phyloP scores from a whole-genome alignment of 495 filamentous ascomycete genomes.

The Daldinia caldariorum region DNA sequence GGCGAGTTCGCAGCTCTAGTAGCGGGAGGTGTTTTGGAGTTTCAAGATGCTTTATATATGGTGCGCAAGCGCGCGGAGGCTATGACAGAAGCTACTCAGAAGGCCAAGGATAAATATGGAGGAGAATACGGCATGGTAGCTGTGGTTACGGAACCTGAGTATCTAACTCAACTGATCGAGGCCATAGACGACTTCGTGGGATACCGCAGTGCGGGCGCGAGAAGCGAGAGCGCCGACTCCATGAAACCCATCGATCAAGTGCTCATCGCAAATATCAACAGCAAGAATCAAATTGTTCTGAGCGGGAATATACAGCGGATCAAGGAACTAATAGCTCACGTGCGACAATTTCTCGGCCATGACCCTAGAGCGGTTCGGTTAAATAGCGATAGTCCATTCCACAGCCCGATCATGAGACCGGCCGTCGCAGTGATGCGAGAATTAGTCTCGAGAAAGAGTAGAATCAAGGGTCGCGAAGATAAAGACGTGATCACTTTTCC shows the following conservation, averaged over 20 bases:
- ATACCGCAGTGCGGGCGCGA: slow-evolving; percentile 68
- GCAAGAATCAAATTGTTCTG: slow-evolving; percentile 94
- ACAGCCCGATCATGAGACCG: slow-evolving; percentile 91
- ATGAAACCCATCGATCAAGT: slow-evolving; percentile 84
- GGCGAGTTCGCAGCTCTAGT: slow-evolving; percentile 95
- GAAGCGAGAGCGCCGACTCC: slow-evolving; percentile 71
- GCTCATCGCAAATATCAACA: slow-evolving; percentile 92
- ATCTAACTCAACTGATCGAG: slow-evolving; percentile 71
- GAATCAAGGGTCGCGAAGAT: slow-evolving; percentile 55
- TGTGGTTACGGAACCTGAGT: slow-evolving; percentile 82
- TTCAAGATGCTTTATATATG: slow-evolving; percentile 79
- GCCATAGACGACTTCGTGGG: slow-evolving; percentile 85
- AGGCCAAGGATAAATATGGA: slow-evolving; percentile 68
- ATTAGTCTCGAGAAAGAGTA: slow-evolving; percentile 65
- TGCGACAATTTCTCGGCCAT: slow-evolving; percentile 91
- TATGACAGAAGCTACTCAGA: slow-evolving; percentile 79
- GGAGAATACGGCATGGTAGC: slow-evolving; percentile 95
- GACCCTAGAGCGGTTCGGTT: slow-evolving; percentile 89
- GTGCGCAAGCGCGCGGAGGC: slow-evolving; percentile 82
- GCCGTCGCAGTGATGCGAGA: slow-evolving; percentile 76
- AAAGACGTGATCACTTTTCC: slow-evolving; percentile 74
- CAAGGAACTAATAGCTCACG: slow-evolving; percentile 83
- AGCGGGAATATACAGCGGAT: slow-evolving; percentile 88
- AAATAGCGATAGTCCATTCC: slow-evolving; percentile 91
- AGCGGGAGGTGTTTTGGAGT: slow-evolving; percentile 77